These are phyloP conservation scores for Rhizophlyctis rosea DNA, from an alignment of 192 early-diverging fungal species.

Conservation along the genomic window DNA sequence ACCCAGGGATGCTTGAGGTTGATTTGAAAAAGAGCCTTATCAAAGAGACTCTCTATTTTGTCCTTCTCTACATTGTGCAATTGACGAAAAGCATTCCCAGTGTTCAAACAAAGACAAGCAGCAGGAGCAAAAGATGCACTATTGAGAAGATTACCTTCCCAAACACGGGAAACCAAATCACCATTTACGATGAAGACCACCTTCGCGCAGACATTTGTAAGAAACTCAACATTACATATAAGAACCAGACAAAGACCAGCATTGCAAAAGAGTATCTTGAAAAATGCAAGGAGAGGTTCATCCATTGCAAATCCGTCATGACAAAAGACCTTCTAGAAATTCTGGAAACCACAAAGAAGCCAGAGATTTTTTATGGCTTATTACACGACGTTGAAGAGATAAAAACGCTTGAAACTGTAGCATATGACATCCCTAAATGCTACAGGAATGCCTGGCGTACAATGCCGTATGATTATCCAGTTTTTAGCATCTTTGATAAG, in stretches of 20 bases:
- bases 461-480: slow-evolving; percentile 9
- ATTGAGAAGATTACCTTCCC: slow-evolving; percentile 12
- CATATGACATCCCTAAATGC: slow-evolving; percentile 14
- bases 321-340: slow-evolving; percentile 1
- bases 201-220: background rate
- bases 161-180: slow-evolving; percentile 6
- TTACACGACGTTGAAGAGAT: slow-evolving; percentile 6
- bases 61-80: slow-evolving; percentile 7
- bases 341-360: slow-evolving; percentile 4
- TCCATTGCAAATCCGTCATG: slow-evolving; percentile 12
- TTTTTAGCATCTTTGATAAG: slow-evolving; percentile 12
- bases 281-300: no score
- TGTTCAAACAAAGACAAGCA: background rate
- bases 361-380: slow-evolving; percentile 13
- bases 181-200: background rate
- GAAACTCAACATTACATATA: slow-evolving; percentile 14
- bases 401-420: background rate
- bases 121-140: background rate
- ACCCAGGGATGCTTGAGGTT: background rate
- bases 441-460: background rate
- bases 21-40: background rate
- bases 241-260: background rate
- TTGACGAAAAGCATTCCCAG: background rate
- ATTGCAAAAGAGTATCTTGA: slow-evolving; percentile 4
- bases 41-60: background rate